Percentiles rank a stretch among this genome's conserved stretches.
These are phyloP conservation scores for Penicillium desertorum DNA, from an alignment of 495 filamentous ascomycete species.

Conservation along the genomic window DNA sequence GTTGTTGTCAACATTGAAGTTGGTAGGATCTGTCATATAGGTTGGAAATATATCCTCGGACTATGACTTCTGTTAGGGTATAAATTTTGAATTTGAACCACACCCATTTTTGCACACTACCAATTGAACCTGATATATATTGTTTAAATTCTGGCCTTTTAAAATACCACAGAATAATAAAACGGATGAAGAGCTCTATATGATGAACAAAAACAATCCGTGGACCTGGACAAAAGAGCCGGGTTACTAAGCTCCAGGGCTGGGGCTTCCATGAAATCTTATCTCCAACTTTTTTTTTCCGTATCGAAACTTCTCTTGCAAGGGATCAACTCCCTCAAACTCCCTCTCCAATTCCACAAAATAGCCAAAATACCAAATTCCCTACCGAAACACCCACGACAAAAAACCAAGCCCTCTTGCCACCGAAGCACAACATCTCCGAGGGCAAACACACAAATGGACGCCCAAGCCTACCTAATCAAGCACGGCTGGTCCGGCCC, in stretches of 20 bases:
- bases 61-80: not conserved
- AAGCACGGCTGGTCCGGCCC: slow-evolving; percentile 77
- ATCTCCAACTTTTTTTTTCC: slow-evolving; percentile 5
- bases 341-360: not conserved
- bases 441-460: slow-evolving; percentile 44
- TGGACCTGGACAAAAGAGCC: too few relatives aligned
- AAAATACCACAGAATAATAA: not conserved
- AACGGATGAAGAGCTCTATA: too few relatives aligned
- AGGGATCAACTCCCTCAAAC: not conserved
- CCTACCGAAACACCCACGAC: not conserved
- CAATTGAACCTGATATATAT: not conserved
- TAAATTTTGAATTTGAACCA: not conserved
- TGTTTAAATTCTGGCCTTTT: too few relatives aligned
- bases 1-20: not conserved
- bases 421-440: not conserved
- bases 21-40: not conserved
- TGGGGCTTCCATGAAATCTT: not conserved
- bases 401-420: not conserved
- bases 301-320: slow-evolving; percentile 3
- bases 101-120: not conserved
- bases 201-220: too few relatives aligned
- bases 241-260: too few relatives aligned
- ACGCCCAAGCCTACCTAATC: slow-evolving; percentile 68
- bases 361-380: not conserved
- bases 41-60: not conserved